Evolutionary conservation across 192 early-diverging fungal genomes (phyloP), one percentile per base, ranked within the genome.

Genomic region (Paraglomus occultum): DNA sequence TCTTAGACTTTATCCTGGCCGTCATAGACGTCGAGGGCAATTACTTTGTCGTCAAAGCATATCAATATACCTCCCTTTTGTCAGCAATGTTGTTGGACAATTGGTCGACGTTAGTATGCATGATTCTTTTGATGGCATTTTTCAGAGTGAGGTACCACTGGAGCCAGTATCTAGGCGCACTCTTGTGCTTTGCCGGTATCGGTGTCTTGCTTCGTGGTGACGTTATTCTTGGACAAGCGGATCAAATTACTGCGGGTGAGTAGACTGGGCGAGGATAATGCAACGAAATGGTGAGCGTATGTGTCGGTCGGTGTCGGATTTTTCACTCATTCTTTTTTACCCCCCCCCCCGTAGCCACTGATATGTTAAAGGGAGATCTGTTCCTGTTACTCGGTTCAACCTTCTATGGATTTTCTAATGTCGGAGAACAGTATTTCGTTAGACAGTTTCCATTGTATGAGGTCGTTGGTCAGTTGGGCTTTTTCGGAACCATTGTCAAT

Each of bases 21-120:
- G 62, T 85, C 8, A 84, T 88, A 12, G 91, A 93, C 74, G 89
- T 93, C 2, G 90, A 93, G 74, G 91, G 88, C 71, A 93, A 93
- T 65, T 93, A 88, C 67, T 90, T 93, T 80, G 85, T 89, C 12
- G 86, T 91, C 61, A 91, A 90, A 78, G 85, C 89, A 8, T 93
- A 84, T 64, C 78, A 74, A 67, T 91, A 91, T 71, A 93, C 91
- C 15, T 90, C 88, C 14, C 67, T 91, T 2, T 76, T 93, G 45
- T 90, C 90, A 0, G 87, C 84, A 69, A 90, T 90, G 89, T 74
- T 93, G 50, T 79, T 93, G 15, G 89, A 91, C 70, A 85, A 89
- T 18, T 91, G 90, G 90, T 84, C 89, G 4, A 86, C 86, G 44
- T 88, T 89, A 8, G 86, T 89, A 8, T 88, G 88, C n/a, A 83